These are phyloP conservation scores for Poa pratensis DNA, from an alignment of 176 grass and related monocot species.

Conservation along the genomic window DNA sequence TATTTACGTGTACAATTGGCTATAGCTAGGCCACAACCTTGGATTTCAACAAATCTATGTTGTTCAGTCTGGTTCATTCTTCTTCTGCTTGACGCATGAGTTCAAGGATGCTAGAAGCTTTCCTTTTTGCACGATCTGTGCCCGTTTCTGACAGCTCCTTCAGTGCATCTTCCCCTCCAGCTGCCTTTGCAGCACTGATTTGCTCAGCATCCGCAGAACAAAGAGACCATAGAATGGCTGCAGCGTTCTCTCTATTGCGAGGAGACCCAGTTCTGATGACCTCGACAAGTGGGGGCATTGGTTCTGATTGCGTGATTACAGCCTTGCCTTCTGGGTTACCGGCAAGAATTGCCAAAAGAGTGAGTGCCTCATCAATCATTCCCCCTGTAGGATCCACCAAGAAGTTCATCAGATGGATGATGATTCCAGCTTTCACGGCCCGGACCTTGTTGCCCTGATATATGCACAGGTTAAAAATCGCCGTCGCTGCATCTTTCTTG, in stretches of 20 bases:
- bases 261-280: conserved; percentile 73
- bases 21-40: conserved; percentile 43
- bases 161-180: conserved; percentile 69
- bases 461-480: conserved; percentile 96
- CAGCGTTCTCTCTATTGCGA: conserved; percentile 78
- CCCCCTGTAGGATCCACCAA: conserved; percentile 72
- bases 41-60: conserved; percentile 1
- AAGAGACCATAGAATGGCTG: conserved; percentile 74
- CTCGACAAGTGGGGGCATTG: conserved; percentile 65
- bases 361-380: conserved; percentile 93
- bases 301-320: conserved; percentile 53
- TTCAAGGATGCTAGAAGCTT: conserved; percentile 76
- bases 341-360: conserved; percentile 76
- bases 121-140: conserved; percentile 90
- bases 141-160: conserved; percentile 81
- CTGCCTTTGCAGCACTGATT: conserved; percentile 53
- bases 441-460: conserved; percentile 85
- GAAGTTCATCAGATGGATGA: conserved; percentile 77
- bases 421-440: conserved; percentile 79
- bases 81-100: conserved; percentile 65
- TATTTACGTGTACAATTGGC: conserved; percentile 46
- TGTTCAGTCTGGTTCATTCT: conserved; percentile 5
- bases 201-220: conserved; percentile 66
- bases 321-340: conserved; percentile 74
- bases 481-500: conserved; percentile 95